Base-by-base conservation (phyloP, 2,329 filamentous ascomycete genomes). In the Teratosphaeria zuluensis region DNA sequence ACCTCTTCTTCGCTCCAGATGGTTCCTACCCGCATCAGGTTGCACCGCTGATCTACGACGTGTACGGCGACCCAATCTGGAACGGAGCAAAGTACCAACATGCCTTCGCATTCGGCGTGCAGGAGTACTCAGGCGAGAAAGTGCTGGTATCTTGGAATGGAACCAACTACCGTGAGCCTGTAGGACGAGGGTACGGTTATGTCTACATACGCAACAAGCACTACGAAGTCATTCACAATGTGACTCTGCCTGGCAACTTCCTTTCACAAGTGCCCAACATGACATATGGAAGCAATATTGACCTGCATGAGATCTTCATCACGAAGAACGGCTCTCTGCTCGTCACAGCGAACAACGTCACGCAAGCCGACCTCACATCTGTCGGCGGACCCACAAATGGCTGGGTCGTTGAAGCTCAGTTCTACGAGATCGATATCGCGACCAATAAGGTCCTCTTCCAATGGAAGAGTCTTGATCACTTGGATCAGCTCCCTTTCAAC, bases 391-490 rank as follows among this genome's bases (percentile, higher is more conserved):
- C 70, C 1, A 48, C 53, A 14, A 63, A 73, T 57, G 71, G 70
- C 4, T 75, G 69, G 68, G 65, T 73, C 5, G 61, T 63, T 16
- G 74, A 78, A 60, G 69, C 67, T 21, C 58, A 75, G 35, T 70
- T 78, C 57, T 76, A 72, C 58, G 76, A 78, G 59, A 67, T 78
- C n/a, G 74, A 78, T 51, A 65, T 76, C 8, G 65, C 68, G 35
- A 77, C 74, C 0, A 68, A 69, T 30, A 65, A 76, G 28, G 62
- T 78, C 1, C 58, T 78, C 1, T 78, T 74, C 57, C 64, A 59
- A 5, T 78, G 77, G 77, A 75, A 72, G 38, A 68, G 74, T 2
- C 61, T 76, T 0, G 72, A 72, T 1, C 73, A 76, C 51, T 54
- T 67, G 2, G 54, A 53, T 28, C 16, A 56, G 16, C 30, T 59